Base-by-base conservation (phyloP, 352 stramenopile species). In the Blastocystis sp. region DNA sequence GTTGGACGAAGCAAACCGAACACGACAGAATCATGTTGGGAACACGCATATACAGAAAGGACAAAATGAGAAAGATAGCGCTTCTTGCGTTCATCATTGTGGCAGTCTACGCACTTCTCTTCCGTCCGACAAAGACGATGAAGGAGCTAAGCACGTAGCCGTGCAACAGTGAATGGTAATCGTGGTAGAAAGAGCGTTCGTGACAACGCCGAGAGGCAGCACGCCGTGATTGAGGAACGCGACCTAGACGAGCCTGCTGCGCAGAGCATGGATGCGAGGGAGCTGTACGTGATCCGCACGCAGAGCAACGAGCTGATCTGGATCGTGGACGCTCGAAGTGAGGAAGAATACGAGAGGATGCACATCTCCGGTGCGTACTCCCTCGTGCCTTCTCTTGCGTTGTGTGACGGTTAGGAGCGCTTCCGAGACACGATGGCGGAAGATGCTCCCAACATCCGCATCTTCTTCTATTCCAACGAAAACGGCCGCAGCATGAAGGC, bases 401-500 rank as follows among this genome's bases (percentile, higher is more conserved):
- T 0, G 19, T 29, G 19, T 85, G 41, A 85, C 66, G 16, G 2
- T 12, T 85, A 85, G 74, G 41, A 85, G n/a, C 3, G 31, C 6
- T 85, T 85, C 55, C 50, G 66, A 67, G 29, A 67, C 50, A 67
- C 0, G 24, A 31, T 69, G 65, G 29, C 55, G 24, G 35, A 69
- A 12, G 19, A 63, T 51, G 39, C 70, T 31, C 74, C 74, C 6
- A 85, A 85, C 29, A 85, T 85, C 39, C 45, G 74, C 35, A 59
- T 85, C 3, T 85, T 85, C 45, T 85, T 85, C 74, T 85, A 69
- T 29, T 85, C 74, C 16, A 85, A 85, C 41, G 33, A 85, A 21
- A 67, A 69, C 26, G 41, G 26, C 16, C 45, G 74, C 65, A 85
- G 74, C 29, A 1, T 59, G 29, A 55, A 69, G 29, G 31, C 50